Evolutionary conservation across 2,329 filamentous ascomycete genomes (phyloP).

Genomic region (Cordyceps militaris): DNA sequence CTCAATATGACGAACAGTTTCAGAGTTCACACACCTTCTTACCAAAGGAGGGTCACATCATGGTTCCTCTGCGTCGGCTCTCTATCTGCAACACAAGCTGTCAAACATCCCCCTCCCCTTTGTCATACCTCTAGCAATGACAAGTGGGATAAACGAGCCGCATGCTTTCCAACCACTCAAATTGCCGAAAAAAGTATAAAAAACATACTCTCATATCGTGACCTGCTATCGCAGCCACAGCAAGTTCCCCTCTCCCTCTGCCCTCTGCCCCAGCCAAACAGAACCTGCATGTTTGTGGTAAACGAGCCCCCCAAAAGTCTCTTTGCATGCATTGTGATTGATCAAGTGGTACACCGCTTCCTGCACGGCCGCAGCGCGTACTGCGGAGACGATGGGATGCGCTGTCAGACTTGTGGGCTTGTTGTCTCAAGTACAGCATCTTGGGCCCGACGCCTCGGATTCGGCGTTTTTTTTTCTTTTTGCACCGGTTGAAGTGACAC

Average conservation of each 20-base stretch:
- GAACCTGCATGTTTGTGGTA: not conserved
- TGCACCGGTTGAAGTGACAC: not conserved
- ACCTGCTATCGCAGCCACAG: not conserved
- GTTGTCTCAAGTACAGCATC: not conserved
- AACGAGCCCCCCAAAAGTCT: not conserved
- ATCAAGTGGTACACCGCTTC: not conserved
- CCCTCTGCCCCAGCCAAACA: not conserved
- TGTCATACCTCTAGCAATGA: not conserved
- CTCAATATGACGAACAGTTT: not conserved
- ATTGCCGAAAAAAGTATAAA: too few species aligned
- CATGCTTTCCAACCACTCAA: not conserved
- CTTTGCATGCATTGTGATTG: not conserved
- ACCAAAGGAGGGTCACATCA: not conserved
- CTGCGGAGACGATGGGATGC: not conserved
- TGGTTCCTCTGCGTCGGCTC: not conserved
- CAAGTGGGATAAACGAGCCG: not conserved
- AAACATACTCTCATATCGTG: not conserved
- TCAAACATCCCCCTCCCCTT: not conserved
- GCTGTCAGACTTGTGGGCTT: not conserved
- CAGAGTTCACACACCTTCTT: not conserved
- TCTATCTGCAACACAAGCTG: not conserved
- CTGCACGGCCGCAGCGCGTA: not conserved
- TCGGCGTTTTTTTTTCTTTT: not conserved
- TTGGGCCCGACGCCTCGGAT: not conserved
- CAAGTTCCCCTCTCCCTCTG: not conserved